phyloP scores from a whole-genome alignment of 768 basidiomycete genomes.

The Crepidotus variabilis region DNA sequence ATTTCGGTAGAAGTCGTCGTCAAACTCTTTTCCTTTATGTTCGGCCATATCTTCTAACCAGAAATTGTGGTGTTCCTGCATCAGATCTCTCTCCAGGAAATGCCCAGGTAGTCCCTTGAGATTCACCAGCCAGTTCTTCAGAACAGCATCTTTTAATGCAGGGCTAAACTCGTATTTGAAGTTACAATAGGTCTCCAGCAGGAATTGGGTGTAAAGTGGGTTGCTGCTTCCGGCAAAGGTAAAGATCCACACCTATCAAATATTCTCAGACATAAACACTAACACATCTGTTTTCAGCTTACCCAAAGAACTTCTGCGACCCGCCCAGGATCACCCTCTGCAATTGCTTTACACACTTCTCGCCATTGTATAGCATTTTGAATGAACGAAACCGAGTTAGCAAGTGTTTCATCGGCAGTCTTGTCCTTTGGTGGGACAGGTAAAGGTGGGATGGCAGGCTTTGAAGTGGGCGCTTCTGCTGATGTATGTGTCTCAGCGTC shows the following conservation, averaged over 20 bases:
- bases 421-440: conserved; percentile 1
- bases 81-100: conserved; percentile 25
- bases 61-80: conserved; percentile 27
- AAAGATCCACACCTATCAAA: conserved; percentile 19
- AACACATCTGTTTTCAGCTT: not conserved
- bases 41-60: conserved; percentile 22
- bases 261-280: not conserved
- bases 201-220: conserved; percentile 21
- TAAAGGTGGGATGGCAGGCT: not conserved
- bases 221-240: conserved; percentile 22
- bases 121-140: conserved; percentile 27
- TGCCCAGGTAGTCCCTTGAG: conserved; percentile 15
- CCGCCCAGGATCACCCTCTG: conserved; percentile 19
- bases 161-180: conserved; percentile 19
- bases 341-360: conserved; percentile 19
- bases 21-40: conserved; percentile 20
- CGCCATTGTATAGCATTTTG: conserved; percentile 19
- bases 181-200: conserved; percentile 23
- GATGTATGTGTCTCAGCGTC: not conserved
- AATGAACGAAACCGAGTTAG: conserved; percentile 18
- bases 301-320: conserved; percentile 21
- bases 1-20: conserved; percentile 14
- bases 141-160: conserved; percentile 14
- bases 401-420: conserved; percentile 13
- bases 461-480: not conserved